Conservation (phyloP, 257 asterid species). For the Capsicum pubescens region DNA sequence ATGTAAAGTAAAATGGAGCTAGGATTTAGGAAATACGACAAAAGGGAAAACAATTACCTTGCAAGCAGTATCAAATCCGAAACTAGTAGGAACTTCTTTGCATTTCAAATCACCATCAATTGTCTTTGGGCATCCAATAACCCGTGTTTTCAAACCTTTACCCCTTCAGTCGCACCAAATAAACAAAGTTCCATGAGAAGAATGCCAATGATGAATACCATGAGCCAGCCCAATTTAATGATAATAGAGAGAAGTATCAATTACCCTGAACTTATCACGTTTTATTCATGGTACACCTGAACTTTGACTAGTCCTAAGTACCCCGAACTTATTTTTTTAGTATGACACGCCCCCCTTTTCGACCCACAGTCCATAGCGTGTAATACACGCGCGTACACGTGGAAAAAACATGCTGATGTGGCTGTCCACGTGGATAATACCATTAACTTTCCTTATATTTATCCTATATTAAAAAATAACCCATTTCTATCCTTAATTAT, state of each 20-base stretch:
- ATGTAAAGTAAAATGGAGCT: conserved; percentile 1
- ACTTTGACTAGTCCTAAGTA: too few relatives aligned
- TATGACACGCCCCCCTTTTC: too few relatives aligned
- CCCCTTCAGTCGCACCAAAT: conserved; percentile 43
- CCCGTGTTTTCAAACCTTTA: conserved; percentile 83
- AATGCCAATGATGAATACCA: neutral
- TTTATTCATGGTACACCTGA: too few relatives aligned
- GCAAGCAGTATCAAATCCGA: conserved; percentile 99
- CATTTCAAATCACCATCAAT: conserved; percentile 97
- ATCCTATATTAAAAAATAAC: too few relatives aligned
- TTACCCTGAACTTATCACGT: too few relatives aligned
- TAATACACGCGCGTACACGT: too few relatives aligned
- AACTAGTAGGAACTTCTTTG: conserved; percentile 95
- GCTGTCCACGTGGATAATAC: too few relatives aligned
- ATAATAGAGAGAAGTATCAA: neutral
- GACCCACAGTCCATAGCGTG: too few relatives aligned
- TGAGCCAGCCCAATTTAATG: neutral
- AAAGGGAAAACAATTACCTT: conserved; percentile 58
- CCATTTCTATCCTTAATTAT: too few relatives aligned
- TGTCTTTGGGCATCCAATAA: conserved; percentile 98
- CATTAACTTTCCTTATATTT: too few relatives aligned
- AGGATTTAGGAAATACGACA: conserved; percentile 16
- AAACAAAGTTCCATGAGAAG: neutral
- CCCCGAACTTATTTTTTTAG: too few relatives aligned
- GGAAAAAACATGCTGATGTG: too few relatives aligned